Percentiles rank a stretch among this genome's conserved stretches.
These are phyloP conservation scores for Suillus paluster DNA, from an alignment of 768 basidiomycete species.

Conservation along the genomic window DNA sequence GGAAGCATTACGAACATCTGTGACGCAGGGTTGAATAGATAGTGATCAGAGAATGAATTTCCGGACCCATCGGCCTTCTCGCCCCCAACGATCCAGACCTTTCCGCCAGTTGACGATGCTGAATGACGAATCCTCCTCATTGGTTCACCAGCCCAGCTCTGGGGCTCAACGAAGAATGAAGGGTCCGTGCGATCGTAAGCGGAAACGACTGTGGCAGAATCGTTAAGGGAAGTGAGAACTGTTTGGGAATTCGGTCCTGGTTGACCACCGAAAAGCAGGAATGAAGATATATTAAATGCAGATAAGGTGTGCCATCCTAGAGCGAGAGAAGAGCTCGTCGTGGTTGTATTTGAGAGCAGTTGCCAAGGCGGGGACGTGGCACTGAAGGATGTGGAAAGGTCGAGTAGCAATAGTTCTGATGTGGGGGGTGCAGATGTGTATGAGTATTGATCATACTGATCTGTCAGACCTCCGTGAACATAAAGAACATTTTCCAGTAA, in stretches of 20 bases:
- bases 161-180: constrained; percentile 49
- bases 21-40: constrained; percentile 55
- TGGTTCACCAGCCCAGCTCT: constrained; percentile 68
- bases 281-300: constrained; percentile 54
- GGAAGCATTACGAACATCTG: constrained; percentile 62
- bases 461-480: constrained; percentile 83
- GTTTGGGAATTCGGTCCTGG: constrained; percentile 61
- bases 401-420: constrained; percentile 72
- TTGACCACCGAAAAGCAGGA: constrained; percentile 79
- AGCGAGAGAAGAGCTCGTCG: constrained; percentile 53
- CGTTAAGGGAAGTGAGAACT: constrained; percentile 52
- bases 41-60: constrained; percentile 64
- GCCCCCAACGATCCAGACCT: constrained; percentile 78
- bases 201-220: constrained; percentile 68
- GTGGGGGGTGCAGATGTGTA: constrained; percentile 78
- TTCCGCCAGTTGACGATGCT: constrained; percentile 53
- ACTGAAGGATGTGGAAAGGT: constrained; percentile 62
- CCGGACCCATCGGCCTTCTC: constrained; percentile 81
- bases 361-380: constrained; percentile 72
- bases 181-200: constrained; percentile 43
- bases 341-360: constrained; percentile 46
- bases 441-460: constrained; percentile 65
- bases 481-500: constrained; percentile 63
- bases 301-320: constrained; percentile 84
- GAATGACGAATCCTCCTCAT: constrained; percentile 79